Percentiles rank a stretch among this genome's conserved stretches.
phyloP scores from a whole-genome alignment of 164 flowering plant genomes.

The Piper betle region DNA sequence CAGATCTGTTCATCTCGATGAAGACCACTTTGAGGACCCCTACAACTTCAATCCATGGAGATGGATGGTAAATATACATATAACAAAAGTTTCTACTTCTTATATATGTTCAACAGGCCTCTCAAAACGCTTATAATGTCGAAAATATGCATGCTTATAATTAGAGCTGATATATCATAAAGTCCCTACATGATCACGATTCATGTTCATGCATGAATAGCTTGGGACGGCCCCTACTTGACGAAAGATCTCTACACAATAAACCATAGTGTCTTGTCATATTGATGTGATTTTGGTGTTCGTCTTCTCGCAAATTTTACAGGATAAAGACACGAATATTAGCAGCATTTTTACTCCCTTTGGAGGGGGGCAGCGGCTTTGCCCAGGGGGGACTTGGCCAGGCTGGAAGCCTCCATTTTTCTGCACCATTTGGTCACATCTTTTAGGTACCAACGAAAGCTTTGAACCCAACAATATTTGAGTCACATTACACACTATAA shows the following conservation, averaged over 20 bases:
- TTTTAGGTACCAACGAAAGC: background rate
- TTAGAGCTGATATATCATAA: no score
- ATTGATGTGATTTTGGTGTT: background rate
- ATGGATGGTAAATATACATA: slow-evolving; percentile 55
- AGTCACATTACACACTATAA: background rate
- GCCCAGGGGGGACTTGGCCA: slow-evolving; percentile 62
- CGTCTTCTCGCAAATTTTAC: slow-evolving; percentile 8
- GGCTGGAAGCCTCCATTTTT: slow-evolving; percentile 37
- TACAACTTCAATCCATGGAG: slow-evolving; percentile 89
- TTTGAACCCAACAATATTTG: background rate
- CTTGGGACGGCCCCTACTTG: background rate
- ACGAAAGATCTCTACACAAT: background rate
- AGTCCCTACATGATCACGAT: no score
- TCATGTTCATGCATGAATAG: no score
- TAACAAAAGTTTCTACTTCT: no score
- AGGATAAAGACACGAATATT: slow-evolving; percentile 1
- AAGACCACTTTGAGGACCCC: slow-evolving; percentile 49
- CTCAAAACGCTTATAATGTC: background rate
- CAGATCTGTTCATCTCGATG: slow-evolving; percentile 87
- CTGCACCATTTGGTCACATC: slow-evolving; percentile 38
- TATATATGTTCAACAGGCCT: no score
- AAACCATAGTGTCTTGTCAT: background rate
- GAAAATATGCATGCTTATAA: background rate
- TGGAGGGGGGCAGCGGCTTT: slow-evolving; percentile 51
- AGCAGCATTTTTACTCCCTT: slow-evolving; percentile 26